These are phyloP conservation scores for Schrenkiella parvula DNA, from an alignment of 345 rosid species.

Conservation along the genomic window DNA sequence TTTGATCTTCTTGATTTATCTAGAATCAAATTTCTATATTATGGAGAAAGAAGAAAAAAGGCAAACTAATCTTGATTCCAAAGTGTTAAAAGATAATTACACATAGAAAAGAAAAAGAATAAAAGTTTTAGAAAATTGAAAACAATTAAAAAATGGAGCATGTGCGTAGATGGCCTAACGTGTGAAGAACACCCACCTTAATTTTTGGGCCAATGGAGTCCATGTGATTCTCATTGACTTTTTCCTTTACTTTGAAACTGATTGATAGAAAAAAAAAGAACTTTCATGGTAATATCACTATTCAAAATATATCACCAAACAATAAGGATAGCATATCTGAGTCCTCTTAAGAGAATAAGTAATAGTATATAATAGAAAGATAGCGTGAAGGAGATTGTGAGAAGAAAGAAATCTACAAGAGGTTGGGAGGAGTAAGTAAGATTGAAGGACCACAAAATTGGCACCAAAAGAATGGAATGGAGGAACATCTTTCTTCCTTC, in stretches of 20 bases:
- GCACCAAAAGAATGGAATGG: slow-evolving; percentile 12
- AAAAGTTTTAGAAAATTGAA: slow-evolving; percentile 11
- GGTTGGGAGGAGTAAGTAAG: background rate
- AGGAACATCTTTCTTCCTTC: slow-evolving; percentile 22
- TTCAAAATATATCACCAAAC: background rate
- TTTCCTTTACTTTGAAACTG: too few relatives aligned
- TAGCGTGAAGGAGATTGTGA: slow-evolving; percentile 3
- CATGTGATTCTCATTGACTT: slow-evolving; percentile 26
- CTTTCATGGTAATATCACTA: too few relatives aligned
- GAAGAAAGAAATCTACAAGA: slow-evolving; percentile 13
- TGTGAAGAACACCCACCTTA: slow-evolving; percentile 30
- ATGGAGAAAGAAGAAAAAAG: background rate
- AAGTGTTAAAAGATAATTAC: background rate
- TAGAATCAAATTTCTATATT: background rate
- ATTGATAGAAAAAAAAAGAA: too few relatives aligned
- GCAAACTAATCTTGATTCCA: slow-evolving; percentile 1
- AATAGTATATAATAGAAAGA: background rate
- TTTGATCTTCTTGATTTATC: background rate
- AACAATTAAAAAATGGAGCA: slow-evolving; percentile 4
- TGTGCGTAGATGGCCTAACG: slow-evolving; percentile 32
- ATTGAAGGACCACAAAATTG: slow-evolving; percentile 30
- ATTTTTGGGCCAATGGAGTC: slow-evolving; percentile 27
- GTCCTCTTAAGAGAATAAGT: too few relatives aligned
- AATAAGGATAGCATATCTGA: too few relatives aligned
- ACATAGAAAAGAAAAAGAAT: background rate